These are phyloP conservation scores for Aureobasidium sp. DNA, from an alignment of 2,329 filamentous ascomycete species.

Conservation along the genomic window DNA sequence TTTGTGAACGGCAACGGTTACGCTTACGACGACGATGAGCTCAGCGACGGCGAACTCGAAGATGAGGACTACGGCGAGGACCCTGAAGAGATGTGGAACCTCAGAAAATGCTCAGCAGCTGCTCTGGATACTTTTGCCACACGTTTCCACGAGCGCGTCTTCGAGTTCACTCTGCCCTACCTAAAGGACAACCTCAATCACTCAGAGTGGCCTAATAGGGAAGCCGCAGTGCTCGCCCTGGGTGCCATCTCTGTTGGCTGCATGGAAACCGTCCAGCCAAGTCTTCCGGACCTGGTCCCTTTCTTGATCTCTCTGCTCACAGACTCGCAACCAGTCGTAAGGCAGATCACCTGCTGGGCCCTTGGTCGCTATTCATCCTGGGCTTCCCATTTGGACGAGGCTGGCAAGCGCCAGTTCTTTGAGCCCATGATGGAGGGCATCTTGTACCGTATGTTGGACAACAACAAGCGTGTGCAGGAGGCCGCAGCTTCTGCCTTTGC, in stretches of 20 bases:
- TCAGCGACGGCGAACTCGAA: conserved; percentile 84
- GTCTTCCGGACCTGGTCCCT: conserved; percentile 81
- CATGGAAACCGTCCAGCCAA: conserved; percentile 79
- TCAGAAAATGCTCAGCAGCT: conserved; percentile 94
- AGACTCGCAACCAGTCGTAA: conserved; percentile 81
- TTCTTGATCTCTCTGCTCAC: conserved; percentile 82
- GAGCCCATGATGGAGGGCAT: conserved; percentile 97
- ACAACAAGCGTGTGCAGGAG: conserved; percentile 96
- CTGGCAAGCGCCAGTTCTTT: conserved; percentile 70
- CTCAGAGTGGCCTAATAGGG: conserved; percentile 81
- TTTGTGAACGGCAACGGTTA: conserved; percentile 30
- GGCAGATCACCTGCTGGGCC: conserved; percentile 97
- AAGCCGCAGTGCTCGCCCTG: conserved; percentile 88
- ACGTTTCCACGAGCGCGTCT: conserved; percentile 81
- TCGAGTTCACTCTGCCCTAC: conserved; percentile 87
- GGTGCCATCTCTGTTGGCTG: conserved; percentile 94
- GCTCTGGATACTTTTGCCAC: conserved; percentile 90
- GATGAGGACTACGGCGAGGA: conserved; percentile 63
- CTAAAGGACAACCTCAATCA: conserved; percentile 84
- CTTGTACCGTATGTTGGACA: conserved; percentile 87
- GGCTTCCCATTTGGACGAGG: conserved; percentile 69
- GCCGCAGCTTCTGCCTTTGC: conserved; percentile 94
- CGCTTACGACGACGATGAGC: conserved; percentile 57
- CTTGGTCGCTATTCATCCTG: conserved; percentile 88
- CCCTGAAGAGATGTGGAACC: conserved; percentile 87